Evolutionary conservation across 441 rosid species (phyloP).

Genomic region (Pelargonium myrrhifolium): DNA sequence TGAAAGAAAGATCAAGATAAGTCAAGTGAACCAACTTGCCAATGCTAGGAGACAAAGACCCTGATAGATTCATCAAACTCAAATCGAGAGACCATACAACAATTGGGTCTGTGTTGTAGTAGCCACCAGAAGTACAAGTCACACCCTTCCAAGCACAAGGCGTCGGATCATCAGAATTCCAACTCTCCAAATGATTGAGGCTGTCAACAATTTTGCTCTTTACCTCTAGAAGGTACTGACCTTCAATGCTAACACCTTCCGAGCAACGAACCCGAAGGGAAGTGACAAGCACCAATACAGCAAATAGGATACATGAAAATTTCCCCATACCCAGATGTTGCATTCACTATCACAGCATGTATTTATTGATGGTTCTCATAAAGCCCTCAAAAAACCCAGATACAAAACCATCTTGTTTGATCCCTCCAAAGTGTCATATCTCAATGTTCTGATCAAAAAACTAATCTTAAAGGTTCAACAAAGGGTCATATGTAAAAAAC

Average conservation of each 20-base stretch:
- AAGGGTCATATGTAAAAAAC: not conserved
- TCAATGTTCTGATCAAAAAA: not conserved
- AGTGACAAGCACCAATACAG: constrained; percentile 28
- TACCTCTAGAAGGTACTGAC: constrained; percentile 55
- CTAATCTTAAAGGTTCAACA: not conserved
- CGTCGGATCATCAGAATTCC: constrained; percentile 60
- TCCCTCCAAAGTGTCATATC: not conserved
- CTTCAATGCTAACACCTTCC: constrained; percentile 62
- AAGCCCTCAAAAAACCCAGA: too few species aligned
- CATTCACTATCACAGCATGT: constrained; percentile 1
- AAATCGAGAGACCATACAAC: constrained; percentile 51
- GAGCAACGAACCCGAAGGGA: constrained; percentile 36
- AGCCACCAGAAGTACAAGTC: constrained; percentile 49
- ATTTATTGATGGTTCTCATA: not conserved
- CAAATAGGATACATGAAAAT: not conserved
- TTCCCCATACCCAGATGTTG: constrained; percentile 4
- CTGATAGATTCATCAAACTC: constrained; percentile 74
- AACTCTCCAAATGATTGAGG: constrained; percentile 41
- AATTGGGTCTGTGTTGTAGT: constrained; percentile 25
- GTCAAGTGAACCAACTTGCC: constrained; percentile 57
- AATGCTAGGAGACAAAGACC: constrained; percentile 52
- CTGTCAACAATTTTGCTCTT: constrained; percentile 55
- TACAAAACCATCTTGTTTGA: too few species aligned
- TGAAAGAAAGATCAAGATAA: constrained; percentile 58
- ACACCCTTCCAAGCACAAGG: constrained; percentile 86